Conservation (phyloP, 768 basidiomycete species). For the Amanita brunnescens region DNA sequence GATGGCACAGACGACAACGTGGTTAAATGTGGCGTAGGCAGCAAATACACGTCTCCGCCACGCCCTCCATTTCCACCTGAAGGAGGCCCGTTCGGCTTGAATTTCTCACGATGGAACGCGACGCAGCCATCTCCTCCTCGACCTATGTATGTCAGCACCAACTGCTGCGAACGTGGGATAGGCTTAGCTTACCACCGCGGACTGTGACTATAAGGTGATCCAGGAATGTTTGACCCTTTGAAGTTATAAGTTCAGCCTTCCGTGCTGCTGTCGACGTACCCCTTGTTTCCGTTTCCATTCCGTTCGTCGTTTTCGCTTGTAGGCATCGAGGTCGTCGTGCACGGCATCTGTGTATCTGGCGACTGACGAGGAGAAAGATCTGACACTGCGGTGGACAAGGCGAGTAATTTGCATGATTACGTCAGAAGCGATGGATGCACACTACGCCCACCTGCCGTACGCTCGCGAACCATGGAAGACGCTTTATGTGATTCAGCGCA, state of each 20-base stretch:
- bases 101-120: constrained; percentile 90
- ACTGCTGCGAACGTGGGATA: neutral
- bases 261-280: constrained; percentile 28
- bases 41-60: constrained; percentile 82
- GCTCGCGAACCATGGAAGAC: constrained; percentile 38
- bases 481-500: constrained; percentile 37
- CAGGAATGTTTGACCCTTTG: constrained; percentile 68
- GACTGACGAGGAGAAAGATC: neutral
- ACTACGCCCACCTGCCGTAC: constrained; percentile 34
- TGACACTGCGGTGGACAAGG: neutral
- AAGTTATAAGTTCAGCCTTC: constrained; percentile 3
- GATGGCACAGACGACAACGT: constrained; percentile 67
- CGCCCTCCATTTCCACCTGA: constrained; percentile 90
- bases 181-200: constrained; percentile 48
- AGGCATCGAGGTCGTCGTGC: constrained; percentile 27
- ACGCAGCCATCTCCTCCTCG: constrained; percentile 87
- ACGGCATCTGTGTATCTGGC: neutral
- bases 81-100: constrained; percentile 74
- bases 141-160: constrained; percentile 34
- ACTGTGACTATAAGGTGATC: constrained; percentile 78
- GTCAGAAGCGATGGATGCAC: constrained; percentile 23
- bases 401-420: neutral
- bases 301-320: constrained; percentile 44
- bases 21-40: constrained; percentile 69
- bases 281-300: constrained; percentile 73